These are phyloP conservation scores for Periconia sp. DNA, from an alignment of 2,329 filamentous ascomycete genomes.

Conservation along the genomic window DNA sequence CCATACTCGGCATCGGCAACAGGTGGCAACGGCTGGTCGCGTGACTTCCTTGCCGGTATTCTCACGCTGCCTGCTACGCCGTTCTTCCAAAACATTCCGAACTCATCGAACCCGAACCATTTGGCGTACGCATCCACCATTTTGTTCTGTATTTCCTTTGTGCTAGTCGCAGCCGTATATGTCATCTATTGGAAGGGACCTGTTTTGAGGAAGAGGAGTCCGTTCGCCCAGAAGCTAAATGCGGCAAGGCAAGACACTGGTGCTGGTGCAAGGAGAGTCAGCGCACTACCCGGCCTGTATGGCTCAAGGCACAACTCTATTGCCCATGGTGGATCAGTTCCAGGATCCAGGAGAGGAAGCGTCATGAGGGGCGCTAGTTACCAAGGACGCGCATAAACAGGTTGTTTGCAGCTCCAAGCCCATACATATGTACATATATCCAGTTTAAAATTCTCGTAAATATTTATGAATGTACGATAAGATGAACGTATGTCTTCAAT, in stretches of 20 bases:
- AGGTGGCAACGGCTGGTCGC: constrained; percentile 76
- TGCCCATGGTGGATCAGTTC: constrained; percentile 19
- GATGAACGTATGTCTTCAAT: no score
- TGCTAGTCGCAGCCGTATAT: constrained; percentile 51
- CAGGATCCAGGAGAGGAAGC: constrained; percentile 34
- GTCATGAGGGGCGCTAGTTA: constrained; percentile 30
- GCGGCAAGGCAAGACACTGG: constrained; percentile 38
- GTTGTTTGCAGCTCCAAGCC: no score
- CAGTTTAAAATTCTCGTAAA: no score
- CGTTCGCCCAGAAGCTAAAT: constrained; percentile 59
- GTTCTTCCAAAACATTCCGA: constrained; percentile 54
- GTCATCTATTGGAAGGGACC: constrained; percentile 63
- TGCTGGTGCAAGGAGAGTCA: constrained; percentile 40
- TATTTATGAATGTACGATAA: no score
- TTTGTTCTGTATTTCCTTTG: constrained; percentile 58
- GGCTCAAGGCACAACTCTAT: constrained; percentile 38
- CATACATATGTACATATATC: no score
- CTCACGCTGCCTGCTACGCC: constrained; percentile 73
- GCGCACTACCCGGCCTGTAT: constrained; percentile 37
- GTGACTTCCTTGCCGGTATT: constrained; percentile 77
- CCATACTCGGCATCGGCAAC: constrained; percentile 78
- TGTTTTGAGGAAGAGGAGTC: constrained; percentile 56
- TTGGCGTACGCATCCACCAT: constrained; percentile 62
- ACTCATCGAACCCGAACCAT: constrained; percentile 46
- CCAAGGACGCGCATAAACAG: no score